Evolutionary conservation across 805 yeast genomes (phyloP).

Genomic region (Lachancea lanzarotensis): DNA sequence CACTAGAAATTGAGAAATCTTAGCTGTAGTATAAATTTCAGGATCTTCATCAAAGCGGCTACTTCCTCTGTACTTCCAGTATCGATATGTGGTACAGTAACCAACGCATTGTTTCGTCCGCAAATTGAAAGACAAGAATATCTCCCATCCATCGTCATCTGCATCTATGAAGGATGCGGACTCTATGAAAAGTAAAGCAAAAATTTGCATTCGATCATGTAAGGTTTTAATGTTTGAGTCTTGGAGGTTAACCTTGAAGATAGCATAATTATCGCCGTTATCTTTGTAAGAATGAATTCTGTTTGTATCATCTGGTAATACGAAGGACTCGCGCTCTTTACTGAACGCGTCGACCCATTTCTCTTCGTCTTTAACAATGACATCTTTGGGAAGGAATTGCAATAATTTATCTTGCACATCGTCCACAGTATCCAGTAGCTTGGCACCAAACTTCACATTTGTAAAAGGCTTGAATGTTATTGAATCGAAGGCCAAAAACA

Average conservation of each 20-base stretch:
- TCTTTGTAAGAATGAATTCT: slow-evolving; percentile 30
- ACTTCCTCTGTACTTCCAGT: slow-evolving; percentile 65
- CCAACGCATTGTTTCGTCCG: slow-evolving; percentile 52
- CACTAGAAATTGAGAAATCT: slow-evolving; percentile 81
- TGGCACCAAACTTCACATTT: slow-evolving; percentile 48
- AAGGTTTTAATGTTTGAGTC: slow-evolving; percentile 39
- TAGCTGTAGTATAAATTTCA: slow-evolving; percentile 43
- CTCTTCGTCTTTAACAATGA: slow-evolving; percentile 55
- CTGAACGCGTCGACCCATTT: slow-evolving; percentile 57
- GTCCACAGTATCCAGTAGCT: slow-evolving; percentile 45
- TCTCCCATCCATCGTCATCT: slow-evolving; percentile 72
- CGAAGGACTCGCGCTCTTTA: slow-evolving; percentile 40
- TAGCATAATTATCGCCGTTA: slow-evolving; percentile 38
- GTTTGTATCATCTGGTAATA: slow-evolving; percentile 36
- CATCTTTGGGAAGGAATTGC: slow-evolving; percentile 52
- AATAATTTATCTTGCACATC: slow-evolving; percentile 52
- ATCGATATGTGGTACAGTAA: slow-evolving; percentile 75
- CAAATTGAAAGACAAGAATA: slow-evolving; percentile 46
- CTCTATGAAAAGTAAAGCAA: slow-evolving; percentile 80
- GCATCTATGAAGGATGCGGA: slow-evolving; percentile 87
- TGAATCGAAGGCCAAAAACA: slow-evolving; percentile 68
- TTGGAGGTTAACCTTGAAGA: slow-evolving; percentile 40
- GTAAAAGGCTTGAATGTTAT: slow-evolving; percentile 67
- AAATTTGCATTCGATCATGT: slow-evolving; percentile 66
- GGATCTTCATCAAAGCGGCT: slow-evolving; percentile 41